A percentile compares a stretch with the other conserved stretches of the same genome.
Conservation (phyloP, 176 grass and related monocot species). For the Zoysia pacifica region DNA sequence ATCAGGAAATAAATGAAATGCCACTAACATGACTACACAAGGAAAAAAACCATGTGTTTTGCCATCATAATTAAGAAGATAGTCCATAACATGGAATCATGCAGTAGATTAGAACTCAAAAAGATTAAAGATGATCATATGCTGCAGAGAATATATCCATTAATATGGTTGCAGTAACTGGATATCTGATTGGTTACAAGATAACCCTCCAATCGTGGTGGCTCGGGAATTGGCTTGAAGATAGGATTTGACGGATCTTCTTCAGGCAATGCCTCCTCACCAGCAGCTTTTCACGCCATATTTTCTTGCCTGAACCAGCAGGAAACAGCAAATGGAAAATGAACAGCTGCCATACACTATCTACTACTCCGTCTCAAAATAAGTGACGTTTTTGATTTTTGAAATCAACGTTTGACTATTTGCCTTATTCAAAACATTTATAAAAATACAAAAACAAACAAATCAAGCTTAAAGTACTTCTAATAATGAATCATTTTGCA, state of each 20-base stretch:
- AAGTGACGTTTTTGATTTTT: too few species aligned
- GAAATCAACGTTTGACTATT: too few species aligned
- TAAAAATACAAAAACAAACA: too few species aligned
- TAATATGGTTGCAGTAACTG: conserved; percentile 98
- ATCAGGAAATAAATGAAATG: neutral
- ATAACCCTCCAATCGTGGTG: conserved; percentile 87
- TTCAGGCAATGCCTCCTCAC: conserved; percentile 95
- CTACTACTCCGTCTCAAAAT: neutral
- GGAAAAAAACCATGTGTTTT: neutral
- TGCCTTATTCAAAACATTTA: too few species aligned
- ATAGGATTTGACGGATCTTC: conserved; percentile 87
- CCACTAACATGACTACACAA: neutral
- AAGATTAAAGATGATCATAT: neutral
- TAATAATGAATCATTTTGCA: too few species aligned
- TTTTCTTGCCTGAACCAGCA: conserved; percentile 74
- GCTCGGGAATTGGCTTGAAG: conserved; percentile 95
- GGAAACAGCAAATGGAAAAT: conserved; percentile 1
- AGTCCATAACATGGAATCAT: neutral
- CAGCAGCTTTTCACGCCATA: conserved; percentile 77
- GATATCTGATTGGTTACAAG: conserved; percentile 97
- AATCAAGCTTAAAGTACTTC: too few species aligned
- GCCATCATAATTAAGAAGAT: neutral
- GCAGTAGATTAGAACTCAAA: neutral
- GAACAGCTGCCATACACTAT: neutral
- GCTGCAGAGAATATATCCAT: conserved; percentile 55